Base-by-base conservation (phyloP, 176 grass and related monocot genomes). In the Otatea glauca region DNA sequence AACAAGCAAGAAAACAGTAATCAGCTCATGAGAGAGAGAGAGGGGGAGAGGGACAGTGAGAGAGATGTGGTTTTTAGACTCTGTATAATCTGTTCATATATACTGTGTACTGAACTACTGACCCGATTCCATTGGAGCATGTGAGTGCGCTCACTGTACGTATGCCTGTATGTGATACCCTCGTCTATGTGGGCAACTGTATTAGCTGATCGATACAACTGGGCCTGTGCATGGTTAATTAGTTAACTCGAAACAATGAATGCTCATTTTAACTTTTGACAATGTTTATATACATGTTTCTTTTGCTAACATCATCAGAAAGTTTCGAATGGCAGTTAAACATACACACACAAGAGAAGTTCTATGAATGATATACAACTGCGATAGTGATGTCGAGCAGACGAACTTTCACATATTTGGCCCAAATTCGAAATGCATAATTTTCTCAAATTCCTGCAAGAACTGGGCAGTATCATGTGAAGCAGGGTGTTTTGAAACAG, bases 31-130 rank as follows among this genome's bases (percentile, higher is more conserved):
- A 43, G 69, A 43, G 17, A 13, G 2, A 58, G 7, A 58, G 20
- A 10, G 29, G 29, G 29, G 29, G 29, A 29, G 29, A 29, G 29
- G 29, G 29, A 29, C 29, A 29, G 29, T 1, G 16, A 7, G 10
- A 48, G 45, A 32, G 25, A 37, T 16, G 44, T 8, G 20, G 17
- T 18, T 34, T 58, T 27, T 79, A 62, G 44, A 35, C 77, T 49
- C 51, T 53, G 35, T 58, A 42, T 1, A 8, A 7, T 32, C 86
- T 89, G 72, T 48, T 86, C 24, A 77, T 72, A 86, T 89, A 71
- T 27, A 79, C 58, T 81, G 71, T 81, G 6, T 21, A 9, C 77
- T 70, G 82, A 54, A 38, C 32, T 21, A 9, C 77, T 70, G 82
- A 54, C 38, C 32, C 50, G 76, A 18, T 69, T 80, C 61, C 25